A percentile compares a stretch with the other conserved stretches of the same genome.
Conservation (phyloP, 179 eudicot genomes). For the Corrigiola litoralis region DNA sequence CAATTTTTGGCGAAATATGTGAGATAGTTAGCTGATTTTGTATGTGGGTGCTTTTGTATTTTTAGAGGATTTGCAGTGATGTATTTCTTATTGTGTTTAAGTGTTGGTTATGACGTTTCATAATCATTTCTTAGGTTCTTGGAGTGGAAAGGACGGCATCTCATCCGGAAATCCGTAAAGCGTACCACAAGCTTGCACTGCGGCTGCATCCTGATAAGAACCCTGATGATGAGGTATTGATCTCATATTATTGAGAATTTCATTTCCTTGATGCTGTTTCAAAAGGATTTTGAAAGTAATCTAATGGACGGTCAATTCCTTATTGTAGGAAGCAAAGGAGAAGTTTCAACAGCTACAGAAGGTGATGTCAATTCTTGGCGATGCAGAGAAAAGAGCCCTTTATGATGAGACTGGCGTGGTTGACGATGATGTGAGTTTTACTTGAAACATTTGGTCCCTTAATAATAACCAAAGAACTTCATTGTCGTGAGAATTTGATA, state of each 20-base stretch:
- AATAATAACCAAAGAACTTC: neutral
- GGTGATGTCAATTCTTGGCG: constrained; percentile 91
- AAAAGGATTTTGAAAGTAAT: too few species aligned
- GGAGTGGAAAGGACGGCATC: constrained; percentile 80
- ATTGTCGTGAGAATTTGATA: neutral
- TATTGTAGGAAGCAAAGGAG: constrained; percentile 76
- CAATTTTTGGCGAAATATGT: neutral
- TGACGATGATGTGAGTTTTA: constrained; percentile 84
- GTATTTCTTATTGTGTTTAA: neutral
- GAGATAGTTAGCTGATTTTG: neutral
- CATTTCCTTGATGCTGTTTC: neutral
- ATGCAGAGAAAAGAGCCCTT: constrained; percentile 86
- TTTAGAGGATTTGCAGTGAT: neutral
- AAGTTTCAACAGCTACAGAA: constrained; percentile 96
- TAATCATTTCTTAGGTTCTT: constrained; percentile 51
- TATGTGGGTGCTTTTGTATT: neutral
- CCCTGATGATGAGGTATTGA: constrained; percentile 79
- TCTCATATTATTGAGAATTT: neutral
- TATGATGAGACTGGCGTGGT: constrained; percentile 94
- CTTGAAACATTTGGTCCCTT: neutral
- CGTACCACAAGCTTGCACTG: constrained; percentile 85
- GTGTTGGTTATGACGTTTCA: neutral
- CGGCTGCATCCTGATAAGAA: constrained; percentile 96
- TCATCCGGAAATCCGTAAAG: constrained; percentile 83
- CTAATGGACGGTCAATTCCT: neutral